Evolutionary conservation across 208 protist genomes (phyloP).

Genomic region (Endotrypanum monterogeii): DNA sequence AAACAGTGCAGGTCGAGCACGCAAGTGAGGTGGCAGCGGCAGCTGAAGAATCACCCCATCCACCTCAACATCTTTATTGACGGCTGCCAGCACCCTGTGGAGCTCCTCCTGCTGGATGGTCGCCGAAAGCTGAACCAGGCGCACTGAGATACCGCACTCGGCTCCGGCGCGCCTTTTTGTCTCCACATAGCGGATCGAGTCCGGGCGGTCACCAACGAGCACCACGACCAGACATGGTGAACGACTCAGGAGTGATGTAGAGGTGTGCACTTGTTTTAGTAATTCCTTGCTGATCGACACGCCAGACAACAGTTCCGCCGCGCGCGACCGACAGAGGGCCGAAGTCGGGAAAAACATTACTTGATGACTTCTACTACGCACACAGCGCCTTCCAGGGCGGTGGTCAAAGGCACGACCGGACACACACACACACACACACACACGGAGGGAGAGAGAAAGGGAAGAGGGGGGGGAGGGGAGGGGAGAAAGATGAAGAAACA

Average conservation of each 20-base stretch:
- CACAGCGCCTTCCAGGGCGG: too few relatives aligned
- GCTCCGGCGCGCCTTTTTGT: conserved; percentile 51
- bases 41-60: conserved; percentile 93
- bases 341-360: conserved; percentile 2
- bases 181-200: conserved; percentile 85
- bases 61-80: conserved; percentile 41
- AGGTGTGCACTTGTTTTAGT: conserved; percentile 32
- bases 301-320: conserved; percentile 52
- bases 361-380: too few relatives aligned
- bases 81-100: conserved; percentile 39
- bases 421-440: neutral
- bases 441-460: neutral
- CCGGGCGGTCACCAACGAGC: conserved; percentile 88
- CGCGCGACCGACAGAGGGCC: conserved; percentile 1
- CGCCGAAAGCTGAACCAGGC: conserved; percentile 35
- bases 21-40: conserved; percentile 91
- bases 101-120: conserved; percentile 34
- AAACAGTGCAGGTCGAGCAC: conserved; percentile 65
- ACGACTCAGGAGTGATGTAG: conserved; percentile 33
- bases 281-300: conserved; percentile 45
- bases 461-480: neutral
- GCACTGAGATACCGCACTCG: conserved; percentile 50
- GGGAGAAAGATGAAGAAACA: too few relatives aligned
- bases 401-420: too few relatives aligned
- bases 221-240: conserved; percentile 92